Percentiles rank a stretch among this genome's conserved stretches.
Evolutionary conservation across 148 eudicot genomes (phyloP).

Genomic region (Cornus suecica): DNA sequence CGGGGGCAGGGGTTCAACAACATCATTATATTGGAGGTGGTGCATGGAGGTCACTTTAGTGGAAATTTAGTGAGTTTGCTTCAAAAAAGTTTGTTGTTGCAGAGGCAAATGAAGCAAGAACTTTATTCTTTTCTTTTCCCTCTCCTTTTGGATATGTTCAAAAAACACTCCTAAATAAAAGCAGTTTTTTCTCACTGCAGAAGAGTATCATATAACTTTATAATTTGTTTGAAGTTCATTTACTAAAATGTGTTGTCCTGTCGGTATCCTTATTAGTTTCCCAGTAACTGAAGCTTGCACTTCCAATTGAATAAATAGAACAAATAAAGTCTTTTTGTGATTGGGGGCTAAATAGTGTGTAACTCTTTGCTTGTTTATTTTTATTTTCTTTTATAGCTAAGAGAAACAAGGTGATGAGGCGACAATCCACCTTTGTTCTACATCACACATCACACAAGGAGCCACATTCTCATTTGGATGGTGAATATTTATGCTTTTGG

Average conservation of each 20-base stretch:
- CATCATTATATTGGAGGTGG: too few species aligned
- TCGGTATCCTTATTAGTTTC: not conserved
- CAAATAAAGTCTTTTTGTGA: not conserved
- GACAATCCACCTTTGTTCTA: conserved; percentile 84
- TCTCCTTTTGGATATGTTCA: too few species aligned
- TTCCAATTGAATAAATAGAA: not conserved
- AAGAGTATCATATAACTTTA: too few species aligned
- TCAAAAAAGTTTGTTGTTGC: too few species aligned
- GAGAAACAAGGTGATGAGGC: conserved; percentile 80
- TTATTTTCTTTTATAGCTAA: conserved; percentile 35
- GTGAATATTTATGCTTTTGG: conserved; percentile 28
- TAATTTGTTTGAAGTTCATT: too few species aligned
- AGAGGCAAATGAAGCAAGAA: too few species aligned
- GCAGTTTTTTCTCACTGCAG: too few species aligned
- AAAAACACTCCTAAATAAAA: too few species aligned
- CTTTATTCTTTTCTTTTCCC: too few species aligned
- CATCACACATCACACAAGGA: conserved; percentile 96
- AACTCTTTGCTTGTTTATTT: not conserved
- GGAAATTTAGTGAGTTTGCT: too few species aligned
- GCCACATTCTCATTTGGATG: conserved; percentile 91
- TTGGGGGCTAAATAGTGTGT: not conserved
- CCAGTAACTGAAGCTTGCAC: not conserved
- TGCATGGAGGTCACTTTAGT: too few species aligned
- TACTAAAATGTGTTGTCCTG: not conserved
- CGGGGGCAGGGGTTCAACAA: too few species aligned